These are phyloP conservation scores for Conidiobolus incongruus DNA, from an alignment of 371 early-diverging fungal genomes.

Conservation along the genomic window DNA sequence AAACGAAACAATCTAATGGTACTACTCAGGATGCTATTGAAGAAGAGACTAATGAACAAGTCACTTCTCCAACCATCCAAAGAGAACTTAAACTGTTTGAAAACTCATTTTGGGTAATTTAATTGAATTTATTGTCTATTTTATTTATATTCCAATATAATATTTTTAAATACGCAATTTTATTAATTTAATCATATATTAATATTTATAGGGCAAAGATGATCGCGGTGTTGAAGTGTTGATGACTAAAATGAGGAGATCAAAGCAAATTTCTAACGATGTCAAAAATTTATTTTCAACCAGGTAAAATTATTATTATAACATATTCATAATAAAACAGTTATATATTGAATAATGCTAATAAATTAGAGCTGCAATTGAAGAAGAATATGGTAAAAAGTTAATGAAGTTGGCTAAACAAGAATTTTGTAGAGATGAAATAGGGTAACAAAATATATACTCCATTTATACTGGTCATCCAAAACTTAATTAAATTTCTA, in stretches of 20 bases:
- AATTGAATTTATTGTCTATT: background rate
- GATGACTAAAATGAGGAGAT: slow-evolving; percentile 51
- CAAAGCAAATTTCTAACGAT: slow-evolving; percentile 69
- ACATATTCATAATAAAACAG: background rate
- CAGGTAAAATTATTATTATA: slow-evolving; percentile 11
- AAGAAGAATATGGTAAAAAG: slow-evolving; percentile 72
- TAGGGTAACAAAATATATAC: slow-evolving; percentile 33
- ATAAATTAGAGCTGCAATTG: slow-evolving; percentile 36
- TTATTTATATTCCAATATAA: no score
- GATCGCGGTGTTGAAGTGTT: slow-evolving; percentile 70
- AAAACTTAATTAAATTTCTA: slow-evolving; percentile 9
- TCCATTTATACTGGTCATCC: background rate
- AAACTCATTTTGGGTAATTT: slow-evolving; percentile 4
- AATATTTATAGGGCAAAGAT: slow-evolving; percentile 38
- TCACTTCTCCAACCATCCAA: background rate
- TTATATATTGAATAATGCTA: background rate
- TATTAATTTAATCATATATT: no score
- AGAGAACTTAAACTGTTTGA: background rate
- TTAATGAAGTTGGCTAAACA: slow-evolving; percentile 49
- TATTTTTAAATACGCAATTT: no score
- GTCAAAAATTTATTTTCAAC: slow-evolving; percentile 25
- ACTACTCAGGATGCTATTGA: no score
- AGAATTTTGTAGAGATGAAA: slow-evolving; percentile 63
- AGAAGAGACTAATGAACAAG: background rate
- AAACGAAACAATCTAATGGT: no score